A percentile compares a stretch with the other conserved stretches of the same genome.
Conservation (phyloP, 1,284 basidiomycete species). For the Apiotrichum montevideense region DNA sequence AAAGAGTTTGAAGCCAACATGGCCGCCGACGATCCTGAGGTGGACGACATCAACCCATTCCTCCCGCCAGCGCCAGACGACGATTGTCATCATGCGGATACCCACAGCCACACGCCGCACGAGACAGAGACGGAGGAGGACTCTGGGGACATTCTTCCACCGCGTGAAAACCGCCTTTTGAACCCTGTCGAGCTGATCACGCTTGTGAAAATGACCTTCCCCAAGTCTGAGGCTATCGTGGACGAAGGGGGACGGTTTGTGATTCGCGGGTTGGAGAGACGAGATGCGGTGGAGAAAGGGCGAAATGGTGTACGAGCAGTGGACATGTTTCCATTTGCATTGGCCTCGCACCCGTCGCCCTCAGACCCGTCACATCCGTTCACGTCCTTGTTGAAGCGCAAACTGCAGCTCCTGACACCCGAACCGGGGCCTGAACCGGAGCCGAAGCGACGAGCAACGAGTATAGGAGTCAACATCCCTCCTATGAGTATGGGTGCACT, state of each 20-base stretch:
- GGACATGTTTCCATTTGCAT: conserved; percentile 43
- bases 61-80: conserved; percentile 4
- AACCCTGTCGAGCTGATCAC: conserved; percentile 41
- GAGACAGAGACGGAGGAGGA: neutral
- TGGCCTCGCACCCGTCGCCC: conserved; percentile 19
- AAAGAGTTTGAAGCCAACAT: conserved; percentile 19
- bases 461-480: conserved; percentile 15
- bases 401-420: conserved; percentile 23
- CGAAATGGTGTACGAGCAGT: conserved; percentile 6
- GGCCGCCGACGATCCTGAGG: neutral
- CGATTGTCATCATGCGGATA: neutral
- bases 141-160: neutral
- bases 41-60: conserved; percentile 21
- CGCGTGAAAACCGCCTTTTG: conserved; percentile 26
- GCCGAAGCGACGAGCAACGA: conserved; percentile 5
- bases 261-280: conserved; percentile 32
- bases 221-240: conserved; percentile 31
- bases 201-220: conserved; percentile 40
- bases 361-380: conserved; percentile 28
- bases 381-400: conserved; percentile 30
- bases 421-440: conserved; percentile 9
- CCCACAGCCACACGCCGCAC: neutral
- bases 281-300: conserved; percentile 31
- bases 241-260: conserved; percentile 36
- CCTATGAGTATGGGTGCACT: neutral